phyloP scores from a whole-genome alignment of 1,139 yeast genomes.

The Kurtzmaniella quercitrusa region DNA sequence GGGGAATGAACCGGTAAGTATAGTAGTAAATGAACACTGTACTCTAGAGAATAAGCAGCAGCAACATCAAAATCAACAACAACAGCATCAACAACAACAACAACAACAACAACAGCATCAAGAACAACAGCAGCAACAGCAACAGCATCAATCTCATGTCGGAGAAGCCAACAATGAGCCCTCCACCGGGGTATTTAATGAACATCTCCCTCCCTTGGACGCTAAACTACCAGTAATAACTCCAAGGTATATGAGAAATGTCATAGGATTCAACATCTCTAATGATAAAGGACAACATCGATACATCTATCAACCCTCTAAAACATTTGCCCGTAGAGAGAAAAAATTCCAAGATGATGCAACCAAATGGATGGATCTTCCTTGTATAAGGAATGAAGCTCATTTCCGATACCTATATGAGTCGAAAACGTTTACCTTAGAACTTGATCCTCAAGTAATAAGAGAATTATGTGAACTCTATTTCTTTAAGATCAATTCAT shows the following conservation, averaged over 20 bases:
- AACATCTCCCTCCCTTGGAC: background rate
- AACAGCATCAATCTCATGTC: no score
- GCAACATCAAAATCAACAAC: no score
- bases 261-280: background rate
- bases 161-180: no score
- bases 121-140: no score
- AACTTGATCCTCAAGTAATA: constrained; percentile 18
- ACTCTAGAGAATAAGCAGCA: background rate
- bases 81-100: no score
- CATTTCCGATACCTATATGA: constrained; percentile 18
- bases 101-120: no score
- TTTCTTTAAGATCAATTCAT: constrained; percentile 29
- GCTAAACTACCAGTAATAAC: background rate
- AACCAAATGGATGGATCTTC: background rate
- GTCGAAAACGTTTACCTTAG: constrained; percentile 31
- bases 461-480: constrained; percentile 21
- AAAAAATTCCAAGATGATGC: background rate
- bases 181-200: no score
- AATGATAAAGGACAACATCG: background rate
- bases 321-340: background rate
- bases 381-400: constrained; percentile 11
- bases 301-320: background rate
- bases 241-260: background rate
- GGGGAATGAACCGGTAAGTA: background rate
- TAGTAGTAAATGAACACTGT: no score